Evolutionary conservation across 257 asterid genomes (phyloP).

Genomic region (Ballota nigra): DNA sequence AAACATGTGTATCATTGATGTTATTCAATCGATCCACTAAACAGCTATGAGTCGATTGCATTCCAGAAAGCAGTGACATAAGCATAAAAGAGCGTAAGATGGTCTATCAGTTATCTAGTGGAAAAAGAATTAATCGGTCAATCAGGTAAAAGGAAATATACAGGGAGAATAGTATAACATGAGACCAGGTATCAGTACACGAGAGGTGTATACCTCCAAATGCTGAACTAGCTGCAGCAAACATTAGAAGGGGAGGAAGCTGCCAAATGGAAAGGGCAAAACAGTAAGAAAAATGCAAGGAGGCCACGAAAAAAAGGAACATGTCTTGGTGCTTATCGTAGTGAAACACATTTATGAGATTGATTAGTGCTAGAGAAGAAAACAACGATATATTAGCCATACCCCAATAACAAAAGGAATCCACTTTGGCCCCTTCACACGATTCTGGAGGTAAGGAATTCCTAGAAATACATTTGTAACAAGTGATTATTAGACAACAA

Average conservation of each 20-base stretch:
- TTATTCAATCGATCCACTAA: background rate
- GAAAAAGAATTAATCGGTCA: background rate
- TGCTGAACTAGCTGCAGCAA: conserved; percentile 80
- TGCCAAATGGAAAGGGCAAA: conserved; percentile 26
- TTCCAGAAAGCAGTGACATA: background rate
- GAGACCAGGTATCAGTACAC: background rate
- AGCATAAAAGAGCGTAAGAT: background rate
- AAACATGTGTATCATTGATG: background rate
- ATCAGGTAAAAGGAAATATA: background rate
- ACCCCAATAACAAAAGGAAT: conserved; percentile 72
- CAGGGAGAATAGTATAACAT: background rate
- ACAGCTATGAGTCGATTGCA: background rate
- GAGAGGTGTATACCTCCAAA: conserved; percentile 71
- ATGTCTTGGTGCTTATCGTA: background rate
- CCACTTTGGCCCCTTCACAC: conserved; percentile 72
- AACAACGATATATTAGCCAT: conserved; percentile 13
- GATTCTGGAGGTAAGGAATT: conserved; percentile 57
- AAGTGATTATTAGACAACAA: background rate
- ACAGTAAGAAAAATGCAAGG: background rate
- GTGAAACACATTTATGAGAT: background rate
- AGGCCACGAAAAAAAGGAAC: background rate
- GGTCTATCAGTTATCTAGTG: background rate
- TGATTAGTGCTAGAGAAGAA: background rate
- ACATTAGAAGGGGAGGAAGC: conserved; percentile 65
- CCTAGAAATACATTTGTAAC: conserved; percentile 33